Conservation (phyloP, 2,329 filamentous ascomycete genomes). For the Trichoderma gracile region DNA sequence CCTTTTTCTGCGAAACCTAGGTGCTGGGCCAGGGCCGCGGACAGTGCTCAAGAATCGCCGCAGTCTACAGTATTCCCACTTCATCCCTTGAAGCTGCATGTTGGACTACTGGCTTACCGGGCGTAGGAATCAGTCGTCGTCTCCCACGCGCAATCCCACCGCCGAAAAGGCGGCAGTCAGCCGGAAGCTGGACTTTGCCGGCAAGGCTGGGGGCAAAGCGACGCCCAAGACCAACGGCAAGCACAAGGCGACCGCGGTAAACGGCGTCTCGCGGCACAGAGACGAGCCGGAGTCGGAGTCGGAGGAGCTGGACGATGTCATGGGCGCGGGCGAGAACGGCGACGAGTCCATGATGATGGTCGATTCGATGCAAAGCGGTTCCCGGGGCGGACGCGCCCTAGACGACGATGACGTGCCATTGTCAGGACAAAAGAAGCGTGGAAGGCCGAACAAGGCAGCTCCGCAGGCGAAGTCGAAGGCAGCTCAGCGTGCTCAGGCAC, state of each 20-base stretch:
- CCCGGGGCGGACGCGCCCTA: slow-evolving; percentile 4
- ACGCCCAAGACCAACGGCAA: slow-evolving; percentile 34
- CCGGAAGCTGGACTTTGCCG: slow-evolving; percentile 56
- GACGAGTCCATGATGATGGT: slow-evolving; percentile 50
- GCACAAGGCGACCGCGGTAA: slow-evolving; percentile 24
- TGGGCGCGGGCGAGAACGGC: slow-evolving; percentile 31
- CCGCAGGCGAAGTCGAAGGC: slow-evolving; percentile 13
- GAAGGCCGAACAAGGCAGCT: slow-evolving; percentile 11
- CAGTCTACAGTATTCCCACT: slow-evolving; percentile 49
- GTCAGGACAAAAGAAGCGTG: slow-evolving; percentile 17
- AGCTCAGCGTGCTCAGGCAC: slow-evolving; percentile 11
- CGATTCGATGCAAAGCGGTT: too few relatives aligned
- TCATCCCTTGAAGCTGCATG: slow-evolving; percentile 56
- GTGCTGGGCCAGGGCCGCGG: slow-evolving; percentile 54
- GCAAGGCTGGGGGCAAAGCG: slow-evolving; percentile 27
- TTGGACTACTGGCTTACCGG: slow-evolving; percentile 53
- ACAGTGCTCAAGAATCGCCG: slow-evolving; percentile 55
- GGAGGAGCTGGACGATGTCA: slow-evolving; percentile 31
- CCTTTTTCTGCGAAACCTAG: slow-evolving; percentile 37
- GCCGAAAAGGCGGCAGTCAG: slow-evolving; percentile 47
- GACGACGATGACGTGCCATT: slow-evolving; percentile 29
- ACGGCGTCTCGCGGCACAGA: slow-evolving; percentile 35
- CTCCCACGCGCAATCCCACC: slow-evolving; percentile 46
- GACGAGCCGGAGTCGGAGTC: slow-evolving; percentile 34
- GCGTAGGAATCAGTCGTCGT: slow-evolving; percentile 42